Base-by-base conservation (phyloP, 495 filamentous ascomycete genomes). In the Podospora appendiculata region DNA sequence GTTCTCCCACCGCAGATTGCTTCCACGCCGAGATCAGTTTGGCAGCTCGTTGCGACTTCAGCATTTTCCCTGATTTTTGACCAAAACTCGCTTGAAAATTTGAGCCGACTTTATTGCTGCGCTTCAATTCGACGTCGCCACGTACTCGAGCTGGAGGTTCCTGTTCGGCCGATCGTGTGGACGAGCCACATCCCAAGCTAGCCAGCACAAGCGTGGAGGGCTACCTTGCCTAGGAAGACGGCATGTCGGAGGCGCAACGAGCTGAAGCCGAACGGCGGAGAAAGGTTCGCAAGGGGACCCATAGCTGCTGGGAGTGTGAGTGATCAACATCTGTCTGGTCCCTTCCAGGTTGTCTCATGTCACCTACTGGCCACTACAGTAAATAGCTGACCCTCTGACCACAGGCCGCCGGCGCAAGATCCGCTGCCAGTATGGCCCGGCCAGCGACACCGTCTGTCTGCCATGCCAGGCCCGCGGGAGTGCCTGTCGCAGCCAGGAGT, bases 271-370 rank as follows among this genome's bases (percentile, higher is more conserved):
- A 61, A 16, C 45, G 50, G 43, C 60, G 77, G 43, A 74, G 76
- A 54, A 76, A 70, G 57, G 64, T 80, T 41, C 72, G 78, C 32
- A 81, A 79, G 54, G 77, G 77, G 11, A 81, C 77, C 10, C 70
- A 72, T 51, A 79, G 75, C 56, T 81, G 77, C 51, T 77, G 70
- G 71, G 77, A 79, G 69, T 81, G 76, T 78, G 64, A 33, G 43
- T 63, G 25, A 25, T 5, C 25, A 2, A 25, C 25, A 25, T 2
- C 25, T 25, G 25, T 25, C 25, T 25, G 25, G 66, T 62, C 18
- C 2, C n/a, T n/a, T n/a, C n/a, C n/a, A n/a, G n/a, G n/a, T 9
- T 44, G 13, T 32, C 17, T 45, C 13, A 32, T n/a, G n/a, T 34
- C 35, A 12, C 38, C 32, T 14, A 35, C 50, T n/a, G n/a, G n/a